phyloP scores from a whole-genome alignment of 176 grass and related monocot species.

The Cenchrus purpureus region DNA sequence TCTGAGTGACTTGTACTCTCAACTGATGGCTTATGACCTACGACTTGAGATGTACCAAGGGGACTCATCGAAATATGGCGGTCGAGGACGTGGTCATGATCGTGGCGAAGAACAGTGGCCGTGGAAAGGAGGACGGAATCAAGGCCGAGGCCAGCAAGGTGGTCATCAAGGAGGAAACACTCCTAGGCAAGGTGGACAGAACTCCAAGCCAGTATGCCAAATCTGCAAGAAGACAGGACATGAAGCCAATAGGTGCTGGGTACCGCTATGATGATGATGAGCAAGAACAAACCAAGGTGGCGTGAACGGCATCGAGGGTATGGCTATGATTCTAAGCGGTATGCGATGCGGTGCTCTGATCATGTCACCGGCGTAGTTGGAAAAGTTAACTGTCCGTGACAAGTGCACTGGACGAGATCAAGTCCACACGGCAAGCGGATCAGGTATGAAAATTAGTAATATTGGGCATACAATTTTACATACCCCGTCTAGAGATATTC shows the following conservation, averaged over 20 bases:
- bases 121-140: background rate
- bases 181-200: background rate
- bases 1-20: background rate
- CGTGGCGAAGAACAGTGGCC: too few relatives aligned
- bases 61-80: background rate
- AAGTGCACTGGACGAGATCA: background rate
- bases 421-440: background rate
- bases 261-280: background rate
- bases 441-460: background rate
- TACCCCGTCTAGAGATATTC: background rate
- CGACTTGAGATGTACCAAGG: background rate
- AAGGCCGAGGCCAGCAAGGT: too few relatives aligned
- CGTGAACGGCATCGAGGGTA: background rate
- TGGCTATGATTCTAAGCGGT: background rate
- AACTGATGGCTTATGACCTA: background rate
- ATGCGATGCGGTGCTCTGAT: background rate
- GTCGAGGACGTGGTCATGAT: background rate
- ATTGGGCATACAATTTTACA: background rate
- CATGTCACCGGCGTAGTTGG: background rate
- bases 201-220: background rate
- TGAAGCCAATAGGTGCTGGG: background rate
- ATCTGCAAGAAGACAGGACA: background rate
- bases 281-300: background rate
- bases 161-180: too few relatives aligned
- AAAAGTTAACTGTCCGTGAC: background rate